phyloP scores from a whole-genome alignment of 2,329 filamentous ascomycete genomes.

The Meredithiella fracta region DNA sequence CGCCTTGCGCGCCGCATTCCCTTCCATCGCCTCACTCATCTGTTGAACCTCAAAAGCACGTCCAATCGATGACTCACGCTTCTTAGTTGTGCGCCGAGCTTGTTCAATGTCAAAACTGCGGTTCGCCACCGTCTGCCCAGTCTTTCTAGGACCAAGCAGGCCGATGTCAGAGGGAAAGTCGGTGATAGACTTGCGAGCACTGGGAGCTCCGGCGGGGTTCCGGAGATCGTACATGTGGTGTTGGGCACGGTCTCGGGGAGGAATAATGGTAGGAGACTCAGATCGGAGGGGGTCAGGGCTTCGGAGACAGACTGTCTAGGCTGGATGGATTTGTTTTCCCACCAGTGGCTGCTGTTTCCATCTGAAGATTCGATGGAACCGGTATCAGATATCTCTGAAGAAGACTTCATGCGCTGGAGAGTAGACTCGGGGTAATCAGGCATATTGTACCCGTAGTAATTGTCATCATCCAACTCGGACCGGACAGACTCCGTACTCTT shows the following conservation, averaged over 20 bases:
- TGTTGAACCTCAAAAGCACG: conserved; percentile 16
- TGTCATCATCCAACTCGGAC: conserved; percentile 11
- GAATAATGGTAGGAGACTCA: conserved; percentile 3
- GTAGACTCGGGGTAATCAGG: conserved; percentile 5
- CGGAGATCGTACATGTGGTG: conserved; percentile 6
- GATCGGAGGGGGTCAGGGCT: neutral
- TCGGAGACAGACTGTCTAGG: neutral
- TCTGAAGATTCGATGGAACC: conserved; percentile 4
- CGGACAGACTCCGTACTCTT: conserved; percentile 12
- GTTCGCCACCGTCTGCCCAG: conserved; percentile 5
- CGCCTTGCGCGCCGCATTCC: conserved; percentile 22
- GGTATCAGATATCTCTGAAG: conserved; percentile 10
- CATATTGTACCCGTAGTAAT: conserved; percentile 4
- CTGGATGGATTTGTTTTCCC: conserved; percentile 3
- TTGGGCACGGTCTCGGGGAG: conserved; percentile 6
- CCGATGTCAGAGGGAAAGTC: neutral
- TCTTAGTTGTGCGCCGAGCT: conserved; percentile 3
- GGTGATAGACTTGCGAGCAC: neutral
- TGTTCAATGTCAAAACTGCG: conserved; percentile 11
- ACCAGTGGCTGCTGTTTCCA: conserved; percentile 5
- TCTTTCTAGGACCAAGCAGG: conserved; percentile 3
- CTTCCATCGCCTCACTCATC: conserved; percentile 18
- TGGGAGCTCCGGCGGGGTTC: conserved; percentile 3
- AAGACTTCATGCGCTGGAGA: conserved; percentile 7
- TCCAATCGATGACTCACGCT: conserved; percentile 7